Evolutionary conservation across 2,329 filamentous ascomycete genomes (phyloP), one percentile per base, ranked within the genome.

Genomic region (Sarocladium strictum): DNA sequence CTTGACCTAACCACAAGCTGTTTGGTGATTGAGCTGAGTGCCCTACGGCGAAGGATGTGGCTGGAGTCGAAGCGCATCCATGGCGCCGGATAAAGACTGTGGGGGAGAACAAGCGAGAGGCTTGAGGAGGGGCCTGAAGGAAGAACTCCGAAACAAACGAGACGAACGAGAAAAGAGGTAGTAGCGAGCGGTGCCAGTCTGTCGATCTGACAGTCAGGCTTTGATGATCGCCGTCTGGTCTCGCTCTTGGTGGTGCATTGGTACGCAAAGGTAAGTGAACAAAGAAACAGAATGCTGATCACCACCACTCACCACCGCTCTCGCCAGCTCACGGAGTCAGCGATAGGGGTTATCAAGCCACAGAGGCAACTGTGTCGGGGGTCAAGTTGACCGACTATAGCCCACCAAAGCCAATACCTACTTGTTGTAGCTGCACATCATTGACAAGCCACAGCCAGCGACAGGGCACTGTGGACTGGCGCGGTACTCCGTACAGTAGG

Each of bases 81-180:
- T 47, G 43, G 43, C 24, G 43, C 43, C 43, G 43, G 43, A 29
- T 47, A 47, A 47, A 47, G 43, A 47, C 43, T 47, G 43, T 23
- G 43, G 43, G 43, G 43, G 21, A 40, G 35, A 24, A 12, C 17
- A 24, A 24, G 40, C 17, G 21, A 24, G 40, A 19, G 40, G 17
- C 17, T 7, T 21, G 40, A 19, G 15, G 40, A 21, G 21, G 23
- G 43, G 40, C 40, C 11, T 21, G 21, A 15, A 21, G 40, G 40
- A 21, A 15, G 40, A n/a, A n/a, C n/a, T n/a, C n/a, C n/a, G n/a
- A n/a, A n/a, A n/a, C n/a, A n/a, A n/a, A n/a, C n/a, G n/a, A n/a
- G n/a, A n/a, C n/a, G n/a, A n/a, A n/a, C n/a, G n/a, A n/a, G n/a
- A n/a, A n/a, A n/a, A n/a, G n/a, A n/a, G n/a, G n/a, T n/a, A n/a